Evolutionary conservation across 2,329 filamentous ascomycete species (phyloP), one percentile per base, ranked within the genome.

Genomic region (Xylariaceae sp.): DNA sequence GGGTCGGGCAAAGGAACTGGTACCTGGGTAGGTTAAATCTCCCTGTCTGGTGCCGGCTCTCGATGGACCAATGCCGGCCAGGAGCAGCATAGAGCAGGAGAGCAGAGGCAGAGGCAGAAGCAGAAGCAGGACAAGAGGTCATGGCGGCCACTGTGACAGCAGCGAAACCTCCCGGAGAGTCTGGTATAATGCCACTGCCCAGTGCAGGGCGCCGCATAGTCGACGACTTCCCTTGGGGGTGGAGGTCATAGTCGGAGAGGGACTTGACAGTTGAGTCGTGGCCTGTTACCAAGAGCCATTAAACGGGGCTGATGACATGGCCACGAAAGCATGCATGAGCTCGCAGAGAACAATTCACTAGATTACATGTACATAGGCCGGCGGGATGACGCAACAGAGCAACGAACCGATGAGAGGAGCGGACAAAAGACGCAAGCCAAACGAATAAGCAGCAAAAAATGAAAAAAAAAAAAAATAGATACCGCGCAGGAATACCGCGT

Each of bases 261-360:
- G n/a, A n/a, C n/a, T n/a, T n/a, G n/a, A n/a, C n/a, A 44, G 45
- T 54, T 40, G 44, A 54, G 43, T 51, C 46, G 54, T 48, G 52
- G 41, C 43, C 48, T 52, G 54, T 54, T 60, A 58, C 53, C 47
- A 59, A 57, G 55, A 61, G 57, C 54, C 59, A 59, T 58, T 52
- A 54, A 60, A 59, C 55, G 53, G 57, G 56, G 55, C 53, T 56
- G 48, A 59, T 58, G 57, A 53, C 59, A 62, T 59, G 56, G 60
- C 63, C 64, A 68, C 66, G 63, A 65, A 65, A 61, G 60, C 64
- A 60, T 70, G 67, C 67, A 69, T 67, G 56, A 59, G 54, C 51
- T 59, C 54, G 54, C 54, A 55, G 55, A 53, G 49, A 58, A 57
- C 58, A 61, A 51, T 55, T 54, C 53, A 59, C 51, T 54, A 50